Evolutionary conservation across 2,329 filamentous ascomycete species (phyloP), one percentile per base, ranked within the genome.

Genomic region (Pyrenophora seminiperda): DNA sequence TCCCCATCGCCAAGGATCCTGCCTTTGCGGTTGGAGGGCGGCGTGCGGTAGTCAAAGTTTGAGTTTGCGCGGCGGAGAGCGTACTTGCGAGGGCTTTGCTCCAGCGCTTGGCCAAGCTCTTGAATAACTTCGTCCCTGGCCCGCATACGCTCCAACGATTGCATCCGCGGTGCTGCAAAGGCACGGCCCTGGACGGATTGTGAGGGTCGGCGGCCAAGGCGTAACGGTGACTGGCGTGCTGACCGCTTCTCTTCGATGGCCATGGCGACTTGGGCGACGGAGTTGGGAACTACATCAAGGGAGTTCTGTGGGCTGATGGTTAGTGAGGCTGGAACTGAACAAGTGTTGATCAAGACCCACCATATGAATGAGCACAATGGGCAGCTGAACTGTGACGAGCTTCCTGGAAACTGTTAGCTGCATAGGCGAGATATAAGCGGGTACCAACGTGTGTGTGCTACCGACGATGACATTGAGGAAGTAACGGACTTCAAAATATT

Each of bases 291-390:
- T 6, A 83, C 78, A 47, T 83, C 81, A 34, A 83, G 72, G 0
- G 80, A 82, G 53, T 82, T 83, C 72, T 76, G 15, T 4, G 7
- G 7, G 17, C 2, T 3, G 34, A 32, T 9, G 15, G 11, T 32
- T 9, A 34, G 14, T 6, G 5, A 14, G 14, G 20, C 3, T 3
- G 7, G 20, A 18, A 24, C 14, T 20, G 19, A 31, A 19, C 5
- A 20, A 14, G 13, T 33, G 3, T 3, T 33, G 2, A 3, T n/a
- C 2, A n/a, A 27, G n/a, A 61, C 55, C 19, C 42, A 76, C 75
- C 74, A 82, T 82, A 57, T 82, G 81, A 31, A 83, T 80, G 42
- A 83, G 73, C 3, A 81, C 80, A 45, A 83, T 79, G 4, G 81
- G 81, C 34, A 83, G 64, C 54, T 83, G 81, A 5, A 83, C 76